Percentiles rank a stretch among this genome's conserved stretches.
Evolutionary conservation across 2,329 filamentous ascomycete species (phyloP).

Genomic region (Alternaria sp.): DNA sequence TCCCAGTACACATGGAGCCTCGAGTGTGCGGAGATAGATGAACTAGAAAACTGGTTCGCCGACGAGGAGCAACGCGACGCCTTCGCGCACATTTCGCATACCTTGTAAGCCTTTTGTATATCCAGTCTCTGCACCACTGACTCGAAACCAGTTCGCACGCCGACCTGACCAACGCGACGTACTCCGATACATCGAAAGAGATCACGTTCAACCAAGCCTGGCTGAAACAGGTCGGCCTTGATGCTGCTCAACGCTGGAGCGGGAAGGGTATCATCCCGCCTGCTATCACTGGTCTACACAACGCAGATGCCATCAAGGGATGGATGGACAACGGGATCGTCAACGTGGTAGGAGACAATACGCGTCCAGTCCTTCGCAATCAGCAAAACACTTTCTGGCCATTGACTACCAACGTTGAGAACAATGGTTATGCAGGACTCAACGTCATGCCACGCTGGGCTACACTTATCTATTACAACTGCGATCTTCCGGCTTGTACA

Average conservation of each 20-base stretch:
- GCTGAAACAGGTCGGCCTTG: conserved; percentile 63
- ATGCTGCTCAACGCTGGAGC: conserved; percentile 59
- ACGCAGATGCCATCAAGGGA: conserved; percentile 67
- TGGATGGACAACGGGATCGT: conserved; percentile 68
- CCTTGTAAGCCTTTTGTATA: conserved; percentile 53
- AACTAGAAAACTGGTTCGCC: conserved; percentile 63
- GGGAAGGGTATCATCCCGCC: conserved; percentile 66
- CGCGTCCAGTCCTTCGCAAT: conserved; percentile 63
- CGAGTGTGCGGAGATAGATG: conserved; percentile 60
- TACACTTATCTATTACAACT: conserved; percentile 71
- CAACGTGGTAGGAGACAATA: conserved; percentile 71
- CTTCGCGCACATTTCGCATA: conserved; percentile 69
- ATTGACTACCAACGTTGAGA: conserved; percentile 59
- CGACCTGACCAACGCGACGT: conserved; percentile 68
- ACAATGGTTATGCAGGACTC: conserved; percentile 65
- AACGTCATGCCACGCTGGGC: conserved; percentile 68
- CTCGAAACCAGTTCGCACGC: conserved; percentile 56
- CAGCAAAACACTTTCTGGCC: conserved; percentile 63
- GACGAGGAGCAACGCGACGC: conserved; percentile 59
- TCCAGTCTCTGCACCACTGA: conserved; percentile 8
- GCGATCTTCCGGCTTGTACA: conserved; percentile 65
- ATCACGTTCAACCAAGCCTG: conserved; percentile 69
- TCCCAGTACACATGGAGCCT: conserved; percentile 59
- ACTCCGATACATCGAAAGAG: conserved; percentile 64
- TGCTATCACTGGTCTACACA: conserved; percentile 70